A percentile compares a stretch with the other conserved stretches of the same genome.
These are phyloP conservation scores for Zizania latifolia DNA, from an alignment of 176 grass and related monocot genomes.

Conservation along the genomic window DNA sequence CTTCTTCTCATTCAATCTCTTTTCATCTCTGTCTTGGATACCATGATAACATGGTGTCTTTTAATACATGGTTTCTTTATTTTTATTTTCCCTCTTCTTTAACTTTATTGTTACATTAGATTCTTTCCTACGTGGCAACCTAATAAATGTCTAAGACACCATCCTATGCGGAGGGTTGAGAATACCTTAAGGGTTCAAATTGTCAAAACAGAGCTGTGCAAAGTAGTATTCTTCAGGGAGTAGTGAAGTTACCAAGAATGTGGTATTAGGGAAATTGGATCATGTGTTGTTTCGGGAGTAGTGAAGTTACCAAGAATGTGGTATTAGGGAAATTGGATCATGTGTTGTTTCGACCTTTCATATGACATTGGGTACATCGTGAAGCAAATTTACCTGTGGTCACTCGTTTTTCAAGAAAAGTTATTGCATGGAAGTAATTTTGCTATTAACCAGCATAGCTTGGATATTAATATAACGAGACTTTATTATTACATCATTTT, in stretches of 20 bases:
- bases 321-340: background rate
- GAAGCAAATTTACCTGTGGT: background rate
- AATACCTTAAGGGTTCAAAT: background rate
- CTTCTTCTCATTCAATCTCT: too few species aligned
- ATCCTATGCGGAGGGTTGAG: too few species aligned
- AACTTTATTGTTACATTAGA: too few species aligned
- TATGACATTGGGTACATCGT: background rate
- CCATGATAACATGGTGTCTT: too few species aligned
- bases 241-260: background rate
- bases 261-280: background rate
- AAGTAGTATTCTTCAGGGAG: background rate
- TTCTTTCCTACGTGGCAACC: too few species aligned
- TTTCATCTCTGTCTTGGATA: too few species aligned
- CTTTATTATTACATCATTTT: background rate
- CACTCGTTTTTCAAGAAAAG: background rate
- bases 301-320: background rate
- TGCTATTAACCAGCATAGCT: background rate
- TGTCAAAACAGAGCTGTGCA: background rate
- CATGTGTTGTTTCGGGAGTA: background rate
- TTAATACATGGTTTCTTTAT: too few species aligned
- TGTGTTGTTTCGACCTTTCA: background rate
- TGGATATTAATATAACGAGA: background rate
- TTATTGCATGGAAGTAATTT: background rate
- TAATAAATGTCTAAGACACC: too few species aligned
- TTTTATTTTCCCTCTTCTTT: too few species aligned